Evolutionary conservation across 1,284 basidiomycete genomes (phyloP), one percentile per base, ranked within the genome.

Genomic region (Tetrapyrgos nigripes): DNA sequence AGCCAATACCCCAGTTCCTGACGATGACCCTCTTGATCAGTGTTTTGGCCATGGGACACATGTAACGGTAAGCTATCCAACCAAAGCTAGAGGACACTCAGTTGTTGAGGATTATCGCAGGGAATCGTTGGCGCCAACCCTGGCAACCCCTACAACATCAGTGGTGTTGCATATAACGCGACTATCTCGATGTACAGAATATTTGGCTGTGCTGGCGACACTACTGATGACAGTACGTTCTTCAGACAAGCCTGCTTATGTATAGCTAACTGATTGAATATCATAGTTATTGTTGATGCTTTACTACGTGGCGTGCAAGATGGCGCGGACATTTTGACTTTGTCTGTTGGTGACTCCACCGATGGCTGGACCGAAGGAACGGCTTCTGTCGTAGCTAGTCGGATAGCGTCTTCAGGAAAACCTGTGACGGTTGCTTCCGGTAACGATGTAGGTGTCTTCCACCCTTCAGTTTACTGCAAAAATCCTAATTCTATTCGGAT

Each of bases 81-180:
- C 9, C 28, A 29, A 17, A 13, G 10, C 24, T 8, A 11, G 5
- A 21, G 8, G 31, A 4, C n/a, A n/a, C 9, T 33, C 50, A 26
- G 27, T 28, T 4, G 31, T 52, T n/a, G 4, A 27, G 28, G 2
- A 11, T 51, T 6, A 19, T 29, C 48, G 11, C 50, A 75, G 73
- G 85, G 84, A 50, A 83, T 84, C 61, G 78, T 87, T 50, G 84
- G 76, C 13, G 79, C 79, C 13, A 70, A 80, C 58, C 78, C 79
- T 8, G 71, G 65, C n/a, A 84, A 83, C 64, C 63, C 68, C 10
- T 82, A 79, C 72, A 78, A 78, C 66, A 79, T 80, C 61, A 73
- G 71, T 53, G 78, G 78, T 45, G 78, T 79, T 13, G 78, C 78
- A 6, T 76, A 68, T 61, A 63, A 72, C 9, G 70, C 77, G 1